phyloP scores from a whole-genome alignment of 768 basidiomycete species.

The Leccinum subtestaceum region DNA sequence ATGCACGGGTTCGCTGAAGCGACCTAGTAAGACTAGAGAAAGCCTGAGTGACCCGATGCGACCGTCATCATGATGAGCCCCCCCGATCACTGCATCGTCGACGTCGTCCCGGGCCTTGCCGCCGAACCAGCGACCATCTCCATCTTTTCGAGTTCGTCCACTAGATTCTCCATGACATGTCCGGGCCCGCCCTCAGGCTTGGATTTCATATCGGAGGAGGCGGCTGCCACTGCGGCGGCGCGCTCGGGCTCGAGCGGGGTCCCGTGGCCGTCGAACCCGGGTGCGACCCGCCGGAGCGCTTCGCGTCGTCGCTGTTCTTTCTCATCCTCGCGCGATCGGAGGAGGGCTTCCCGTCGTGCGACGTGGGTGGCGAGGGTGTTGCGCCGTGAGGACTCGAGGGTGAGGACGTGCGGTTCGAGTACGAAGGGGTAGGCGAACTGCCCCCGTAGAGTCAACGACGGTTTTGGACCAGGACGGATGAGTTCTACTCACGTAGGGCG shows the following conservation, averaged over 20 bases:
- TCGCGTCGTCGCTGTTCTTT: slow-evolving; percentile 63
- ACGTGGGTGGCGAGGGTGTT: slow-evolving; percentile 62
- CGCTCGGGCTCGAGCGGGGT: slow-evolving; percentile 43
- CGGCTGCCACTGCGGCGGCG: slow-evolving; percentile 5
- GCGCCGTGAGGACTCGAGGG: slow-evolving; percentile 70
- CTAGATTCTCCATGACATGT: slow-evolving; percentile 81
- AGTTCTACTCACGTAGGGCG: slow-evolving; percentile 65
- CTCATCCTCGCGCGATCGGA: slow-evolving; percentile 72
- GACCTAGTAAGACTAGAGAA: not conserved
- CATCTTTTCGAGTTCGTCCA: slow-evolving; percentile 75
- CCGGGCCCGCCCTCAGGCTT: not conserved
- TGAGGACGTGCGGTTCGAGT: slow-evolving; percentile 81
- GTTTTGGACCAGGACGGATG: not conserved
- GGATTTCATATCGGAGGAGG: not conserved
- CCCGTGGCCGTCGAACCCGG: slow-evolving; percentile 73
- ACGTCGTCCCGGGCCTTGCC: not conserved
- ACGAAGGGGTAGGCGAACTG: slow-evolving; percentile 98
- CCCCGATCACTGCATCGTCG: not conserved
- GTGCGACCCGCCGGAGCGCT: slow-evolving; percentile 73
- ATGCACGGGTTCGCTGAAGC: not conserved
- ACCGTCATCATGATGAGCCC: too few species aligned
- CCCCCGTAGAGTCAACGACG: not conserved
- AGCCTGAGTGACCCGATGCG: too few species aligned
- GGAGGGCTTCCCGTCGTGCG: slow-evolving; percentile 66
- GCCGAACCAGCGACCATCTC: slow-evolving; percentile 27